These are phyloP conservation scores for Penicillium thymicola DNA, from an alignment of 2,329 filamentous ascomycete genomes.

Conservation along the genomic window DNA sequence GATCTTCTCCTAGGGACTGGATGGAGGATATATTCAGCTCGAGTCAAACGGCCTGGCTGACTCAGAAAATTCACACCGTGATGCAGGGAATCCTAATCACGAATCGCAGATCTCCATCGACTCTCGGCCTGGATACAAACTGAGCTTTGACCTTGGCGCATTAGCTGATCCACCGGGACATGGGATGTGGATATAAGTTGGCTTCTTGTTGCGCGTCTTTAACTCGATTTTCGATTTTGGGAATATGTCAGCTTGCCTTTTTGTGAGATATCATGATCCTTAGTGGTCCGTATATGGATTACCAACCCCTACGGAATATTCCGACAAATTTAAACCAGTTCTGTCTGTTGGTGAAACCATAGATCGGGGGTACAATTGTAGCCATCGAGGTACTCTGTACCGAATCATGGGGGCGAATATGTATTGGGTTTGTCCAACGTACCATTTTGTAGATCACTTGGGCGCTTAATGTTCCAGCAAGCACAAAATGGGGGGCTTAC, in stretches of 20 bases:
- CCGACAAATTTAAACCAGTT: not conserved
- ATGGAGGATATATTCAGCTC: slow-evolving; percentile 3
- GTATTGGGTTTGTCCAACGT: not conserved
- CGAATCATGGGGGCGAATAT: not conserved
- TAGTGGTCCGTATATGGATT: not conserved
- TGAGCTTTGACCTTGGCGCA: not conserved
- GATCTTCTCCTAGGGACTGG: not conserved
- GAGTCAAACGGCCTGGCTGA: not conserved
- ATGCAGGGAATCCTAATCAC: not conserved
- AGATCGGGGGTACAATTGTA: not conserved
- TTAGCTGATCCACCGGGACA: not conserved
- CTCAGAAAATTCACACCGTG: not conserved
- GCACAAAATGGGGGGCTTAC: not conserved
- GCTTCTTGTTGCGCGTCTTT: not conserved
- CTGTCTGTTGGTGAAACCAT: not conserved
- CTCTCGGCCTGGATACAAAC: not conserved
- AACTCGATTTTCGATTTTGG: not conserved
- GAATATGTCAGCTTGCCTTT: too few relatives aligned
- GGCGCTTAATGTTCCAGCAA: too few relatives aligned
- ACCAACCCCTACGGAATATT: not conserved
- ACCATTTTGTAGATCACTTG: not conserved
- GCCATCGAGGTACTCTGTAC: not conserved
- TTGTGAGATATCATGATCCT: not conserved
- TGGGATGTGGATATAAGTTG: not conserved
- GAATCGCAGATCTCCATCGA: not conserved